Evolutionary conservation across 495 filamentous ascomycete genomes (phyloP), one percentile per base, ranked within the genome.

Genomic region (Penicillium cinerascens): DNA sequence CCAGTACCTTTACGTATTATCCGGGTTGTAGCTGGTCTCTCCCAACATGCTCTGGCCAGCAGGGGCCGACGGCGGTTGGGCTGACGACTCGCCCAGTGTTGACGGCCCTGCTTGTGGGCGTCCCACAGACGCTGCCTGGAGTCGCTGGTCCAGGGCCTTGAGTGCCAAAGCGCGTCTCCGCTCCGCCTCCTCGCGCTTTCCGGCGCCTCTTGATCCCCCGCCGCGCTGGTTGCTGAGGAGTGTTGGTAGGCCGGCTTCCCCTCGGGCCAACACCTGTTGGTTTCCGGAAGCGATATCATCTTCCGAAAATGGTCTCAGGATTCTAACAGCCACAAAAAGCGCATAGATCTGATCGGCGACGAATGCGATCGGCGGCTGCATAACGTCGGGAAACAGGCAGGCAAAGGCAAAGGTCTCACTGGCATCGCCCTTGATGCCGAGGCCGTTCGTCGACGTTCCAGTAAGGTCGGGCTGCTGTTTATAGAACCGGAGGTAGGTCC

Each of bases 401-500:
- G 92, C 86, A 64, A 96, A 95, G 33, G 89, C 85, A 63, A 98
- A 97, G 0, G 92, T 96, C 66, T 98, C 93, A 60, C 87, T 92
- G 16, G 95, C 91, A 63, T 98, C 93, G 44, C 93, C 93, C 56
- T 85, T 78, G 52, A 75, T 78, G 21, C 69, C 71, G 9, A 63
- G 55, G n/a, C 75, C 78, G 51, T 76, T 75, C 21, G 76, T 83
- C 2, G 75, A 74, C 2, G 76, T 72, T 11, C 78, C 76, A 2
- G 79, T 79, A 2, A 80, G 65, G 44, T 81, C 78, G 15, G 85
- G 76, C 62, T 92, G 88, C n/a, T 79, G 77, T 66, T 92, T 93
- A 75, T 88, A 96, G 79, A 97, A 98, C 36, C 93, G 89, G 6
- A 98, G 85, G 67, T 97, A 98, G 36, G 85, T 91, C 95, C 95